Evolutionary conservation across 176 grass and related monocot species (phyloP).

Genomic region (Puccinellia tenuiflora): DNA sequence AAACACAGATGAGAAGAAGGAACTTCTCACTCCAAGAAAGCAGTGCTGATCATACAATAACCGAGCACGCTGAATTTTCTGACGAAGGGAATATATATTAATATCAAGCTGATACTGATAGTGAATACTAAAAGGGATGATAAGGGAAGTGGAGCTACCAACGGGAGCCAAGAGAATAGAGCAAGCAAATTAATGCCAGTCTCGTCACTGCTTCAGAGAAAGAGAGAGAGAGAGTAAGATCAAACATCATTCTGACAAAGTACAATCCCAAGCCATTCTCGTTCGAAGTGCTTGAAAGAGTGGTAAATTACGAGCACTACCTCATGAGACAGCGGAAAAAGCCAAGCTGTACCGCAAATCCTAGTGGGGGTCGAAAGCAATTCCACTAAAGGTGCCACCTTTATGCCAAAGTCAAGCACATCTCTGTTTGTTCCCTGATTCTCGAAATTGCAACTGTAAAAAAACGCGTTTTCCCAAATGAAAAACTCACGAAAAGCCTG

Average conservation of each 20-base stretch:
- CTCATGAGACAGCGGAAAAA: not conserved
- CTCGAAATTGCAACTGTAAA: not conserved
- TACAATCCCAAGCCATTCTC: not conserved
- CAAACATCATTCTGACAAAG: not conserved
- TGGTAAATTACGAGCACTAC: constrained; percentile 4
- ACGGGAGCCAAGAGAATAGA: not conserved
- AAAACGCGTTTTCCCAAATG: not conserved
- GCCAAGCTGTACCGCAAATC: not conserved
- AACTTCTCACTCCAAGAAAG: not conserved
- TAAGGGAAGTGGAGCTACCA: not conserved
- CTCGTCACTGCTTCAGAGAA: not conserved
- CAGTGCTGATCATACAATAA: not conserved
- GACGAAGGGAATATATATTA: not conserved
- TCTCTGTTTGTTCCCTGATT: not conserved
- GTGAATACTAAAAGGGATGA: not conserved
- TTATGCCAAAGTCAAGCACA: constrained; percentile 23
- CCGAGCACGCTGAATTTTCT: not conserved
- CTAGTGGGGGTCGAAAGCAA: constrained; percentile 23
- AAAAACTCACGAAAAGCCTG: not conserved
- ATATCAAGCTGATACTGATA: not conserved
- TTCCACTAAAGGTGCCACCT: constrained; percentile 21
- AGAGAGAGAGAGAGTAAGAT: not conserved
- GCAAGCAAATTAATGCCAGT: not conserved
- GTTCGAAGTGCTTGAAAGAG: not conserved
- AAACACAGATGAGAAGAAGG: not conserved